Evolutionary conservation across 306 rosid species (phyloP).

Genomic region (Medicago ruthenica): DNA sequence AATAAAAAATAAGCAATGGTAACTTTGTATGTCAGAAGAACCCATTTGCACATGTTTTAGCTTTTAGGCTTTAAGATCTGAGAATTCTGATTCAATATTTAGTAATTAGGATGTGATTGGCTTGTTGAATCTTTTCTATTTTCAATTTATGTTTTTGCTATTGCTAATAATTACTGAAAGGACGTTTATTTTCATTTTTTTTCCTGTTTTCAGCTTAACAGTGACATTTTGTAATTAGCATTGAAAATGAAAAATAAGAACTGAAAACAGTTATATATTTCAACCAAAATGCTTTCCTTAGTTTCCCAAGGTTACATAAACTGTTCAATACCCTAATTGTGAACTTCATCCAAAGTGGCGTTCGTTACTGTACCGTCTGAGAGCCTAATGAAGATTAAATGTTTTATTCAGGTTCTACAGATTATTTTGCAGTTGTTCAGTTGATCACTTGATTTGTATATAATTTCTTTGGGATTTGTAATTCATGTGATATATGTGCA

Average conservation of each 20-base stretch:
- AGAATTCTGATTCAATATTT: slow-evolving; percentile 6
- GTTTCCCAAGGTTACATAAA: slow-evolving; percentile 11
- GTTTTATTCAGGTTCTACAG: slow-evolving; percentile 22
- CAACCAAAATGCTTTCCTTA: slow-evolving; percentile 9
- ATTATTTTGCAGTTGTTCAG: slow-evolving; percentile 22
- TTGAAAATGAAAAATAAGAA: neutral
- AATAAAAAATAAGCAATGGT: neutral
- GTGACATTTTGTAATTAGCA: neutral
- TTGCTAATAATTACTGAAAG: neutral
- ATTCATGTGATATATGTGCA: slow-evolving; percentile 7
- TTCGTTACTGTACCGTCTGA: slow-evolving; percentile 25
- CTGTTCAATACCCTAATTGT: slow-evolving; percentile 29
- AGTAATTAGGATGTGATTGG: neutral
- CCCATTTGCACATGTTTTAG: neutral
- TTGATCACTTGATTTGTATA: slow-evolving; percentile 11
- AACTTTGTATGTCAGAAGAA: slow-evolving; percentile 3
- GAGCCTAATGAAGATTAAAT: slow-evolving; percentile 1
- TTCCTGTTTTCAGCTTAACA: neutral
- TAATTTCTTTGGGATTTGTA: slow-evolving; percentile 12
- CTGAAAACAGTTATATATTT: neutral
- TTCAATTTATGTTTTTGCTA: neutral
- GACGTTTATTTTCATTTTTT: neutral
- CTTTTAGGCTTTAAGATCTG: neutral
- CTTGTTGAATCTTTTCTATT: neutral
- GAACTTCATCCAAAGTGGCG: slow-evolving; percentile 16